These are phyloP conservation scores for Mycena vulgaris DNA, from an alignment of 768 basidiomycete species.

Conservation along the genomic window DNA sequence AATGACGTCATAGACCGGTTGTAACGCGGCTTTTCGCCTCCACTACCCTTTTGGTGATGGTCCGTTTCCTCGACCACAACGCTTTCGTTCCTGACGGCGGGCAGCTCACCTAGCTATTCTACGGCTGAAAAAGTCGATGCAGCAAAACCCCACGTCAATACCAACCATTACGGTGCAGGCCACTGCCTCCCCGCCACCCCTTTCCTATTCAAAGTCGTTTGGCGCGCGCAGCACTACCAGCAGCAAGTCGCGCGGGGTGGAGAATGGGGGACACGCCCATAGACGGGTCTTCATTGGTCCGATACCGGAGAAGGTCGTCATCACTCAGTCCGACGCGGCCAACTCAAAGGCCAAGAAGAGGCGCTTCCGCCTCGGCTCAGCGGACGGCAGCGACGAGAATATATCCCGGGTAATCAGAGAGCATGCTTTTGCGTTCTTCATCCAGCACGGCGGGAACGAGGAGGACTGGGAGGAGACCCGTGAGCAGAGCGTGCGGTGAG, in stretches of 20 bases:
- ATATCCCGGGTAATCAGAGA: slow-evolving; percentile 67
- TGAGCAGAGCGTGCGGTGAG: slow-evolving; percentile 58
- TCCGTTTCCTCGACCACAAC: not conserved
- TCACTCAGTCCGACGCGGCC: slow-evolving; percentile 54
- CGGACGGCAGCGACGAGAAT: slow-evolving; percentile 54
- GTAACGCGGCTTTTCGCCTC: no score
- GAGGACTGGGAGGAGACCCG: slow-evolving; percentile 78
- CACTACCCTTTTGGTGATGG: not conserved
- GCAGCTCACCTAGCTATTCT: slow-evolving; percentile 2
- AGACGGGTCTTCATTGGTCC: slow-evolving; percentile 81
- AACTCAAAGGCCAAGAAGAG: slow-evolving; percentile 49
- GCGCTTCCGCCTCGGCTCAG: slow-evolving; percentile 42
- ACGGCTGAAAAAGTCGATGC: slow-evolving; percentile 6
- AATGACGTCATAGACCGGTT: no score
- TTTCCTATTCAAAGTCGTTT: not conserved
- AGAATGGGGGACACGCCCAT: slow-evolving; percentile 52
- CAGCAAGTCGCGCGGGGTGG: not conserved
- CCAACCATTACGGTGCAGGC: slow-evolving; percentile 30
- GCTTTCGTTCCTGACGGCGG: no score
- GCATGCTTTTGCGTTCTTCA: slow-evolving; percentile 76
- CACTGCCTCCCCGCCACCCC: slow-evolving; percentile 13
- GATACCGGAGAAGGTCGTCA: slow-evolving; percentile 75
- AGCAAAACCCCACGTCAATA: slow-evolving; percentile 2
- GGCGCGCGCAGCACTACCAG: slow-evolving; percentile 10
- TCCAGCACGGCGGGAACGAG: slow-evolving; percentile 72